A percentile compares a stretch with the other conserved stretches of the same genome.
Evolutionary conservation across 495 filamentous ascomycete genomes (phyloP).

Genomic region (Neurospora sp.): DNA sequence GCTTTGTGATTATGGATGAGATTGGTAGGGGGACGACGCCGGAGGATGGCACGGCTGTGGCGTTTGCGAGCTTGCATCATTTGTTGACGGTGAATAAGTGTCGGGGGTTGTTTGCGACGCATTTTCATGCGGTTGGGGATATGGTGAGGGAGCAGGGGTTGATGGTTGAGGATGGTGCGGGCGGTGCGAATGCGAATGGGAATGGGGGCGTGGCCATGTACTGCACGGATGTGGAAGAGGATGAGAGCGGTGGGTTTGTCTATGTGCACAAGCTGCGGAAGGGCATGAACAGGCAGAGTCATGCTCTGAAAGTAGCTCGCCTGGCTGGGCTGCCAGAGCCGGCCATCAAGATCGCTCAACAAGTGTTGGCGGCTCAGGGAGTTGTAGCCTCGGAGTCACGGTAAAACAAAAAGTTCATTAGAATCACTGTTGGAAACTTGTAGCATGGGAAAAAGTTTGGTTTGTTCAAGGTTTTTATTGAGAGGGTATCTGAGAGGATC

Average conservation of each 20-base stretch:
- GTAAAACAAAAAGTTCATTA: neutral
- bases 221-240: slow-evolving; percentile 82
- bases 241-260: slow-evolving; percentile 55
- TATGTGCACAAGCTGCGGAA: slow-evolving; percentile 73
- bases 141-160: slow-evolving; percentile 38
- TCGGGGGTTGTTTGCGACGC: slow-evolving; percentile 84
- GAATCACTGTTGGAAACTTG: neutral
- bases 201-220: slow-evolving; percentile 58
- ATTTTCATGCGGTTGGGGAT: slow-evolving; percentile 81
- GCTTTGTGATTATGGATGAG: slow-evolving; percentile 99
- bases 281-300: slow-evolving; percentile 77
- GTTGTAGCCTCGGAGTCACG: slow-evolving; percentile 1
- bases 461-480: neutral
- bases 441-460: slow-evolving; percentile 1
- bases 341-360: slow-evolving; percentile 46
- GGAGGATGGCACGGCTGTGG: slow-evolving; percentile 79
- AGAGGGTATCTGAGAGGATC: neutral
- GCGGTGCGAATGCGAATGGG: slow-evolving; percentile 27
- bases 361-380: slow-evolving; percentile 24
- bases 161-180: slow-evolving; percentile 28
- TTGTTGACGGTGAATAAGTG: slow-evolving; percentile 64
- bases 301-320: slow-evolving; percentile 85
- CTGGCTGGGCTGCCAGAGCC: slow-evolving; percentile 66
- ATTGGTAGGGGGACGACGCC: slow-evolving; percentile 90
- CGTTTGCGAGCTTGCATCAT: slow-evolving; percentile 79